Conservation (phyloP, 352 stramenopile species). For the Elongisporangium undulatum region DNA sequence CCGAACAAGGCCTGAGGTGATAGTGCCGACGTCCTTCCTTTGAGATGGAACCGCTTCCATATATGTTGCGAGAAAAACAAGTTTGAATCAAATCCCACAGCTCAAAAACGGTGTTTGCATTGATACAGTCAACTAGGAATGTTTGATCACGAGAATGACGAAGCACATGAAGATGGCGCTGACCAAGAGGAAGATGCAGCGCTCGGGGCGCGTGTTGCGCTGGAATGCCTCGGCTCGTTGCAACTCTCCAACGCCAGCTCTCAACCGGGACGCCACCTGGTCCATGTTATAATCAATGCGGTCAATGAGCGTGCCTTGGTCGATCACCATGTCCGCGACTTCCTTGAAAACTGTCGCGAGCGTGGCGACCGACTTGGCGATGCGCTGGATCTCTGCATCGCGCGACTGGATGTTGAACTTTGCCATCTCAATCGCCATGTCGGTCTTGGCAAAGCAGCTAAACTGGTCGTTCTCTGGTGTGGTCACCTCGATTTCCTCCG, state of each 20-base stretch:
- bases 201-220: constrained; percentile 57
- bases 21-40: background rate
- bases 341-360: constrained; percentile 79
- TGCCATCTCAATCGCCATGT: constrained; percentile 23
- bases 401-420: constrained; percentile 51
- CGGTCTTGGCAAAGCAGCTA: constrained; percentile 15
- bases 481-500: constrained; percentile 19
- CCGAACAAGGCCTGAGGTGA: constrained; percentile 10
- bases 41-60: background rate
- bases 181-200: constrained; percentile 69
- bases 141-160: constrained; percentile 59
- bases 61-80: background rate
- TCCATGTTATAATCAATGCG: constrained; percentile 89
- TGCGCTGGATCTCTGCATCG: constrained; percentile 74
- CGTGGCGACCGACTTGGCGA: constrained; percentile 59
- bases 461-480: background rate
- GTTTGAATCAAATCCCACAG: background rate
- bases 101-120: background rate
- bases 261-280: constrained; percentile 57
- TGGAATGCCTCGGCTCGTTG: constrained; percentile 57
- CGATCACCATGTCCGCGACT: constrained; percentile 78
- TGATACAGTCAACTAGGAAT: constrained; percentile 31
- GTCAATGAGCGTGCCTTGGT: constrained; percentile 79
- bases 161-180: constrained; percentile 64
- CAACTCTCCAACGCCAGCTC: constrained; percentile 55